A percentile compares a stretch with the other conserved stretches of the same genome.
Evolutionary conservation across 108 stramenopile genomes (phyloP).

Genomic region (Aurantiochytrium sp.): DNA sequence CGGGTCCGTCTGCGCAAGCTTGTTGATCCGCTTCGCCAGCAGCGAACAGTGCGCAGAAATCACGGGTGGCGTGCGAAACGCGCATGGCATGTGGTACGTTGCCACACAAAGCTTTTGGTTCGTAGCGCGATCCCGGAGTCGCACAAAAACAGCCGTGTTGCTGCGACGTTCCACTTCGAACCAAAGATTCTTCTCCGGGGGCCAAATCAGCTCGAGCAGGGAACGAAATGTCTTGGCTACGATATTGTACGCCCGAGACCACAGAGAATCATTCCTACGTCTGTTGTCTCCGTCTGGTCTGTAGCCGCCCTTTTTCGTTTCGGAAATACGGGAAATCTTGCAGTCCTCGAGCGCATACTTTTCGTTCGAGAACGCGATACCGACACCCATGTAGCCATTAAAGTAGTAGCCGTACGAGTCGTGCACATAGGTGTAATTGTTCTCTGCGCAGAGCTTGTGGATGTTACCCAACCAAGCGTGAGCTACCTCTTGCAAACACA

Average conservation of each 20-base stretch:
- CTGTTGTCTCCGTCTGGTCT: no score
- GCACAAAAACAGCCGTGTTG: slow-evolving; percentile 62
- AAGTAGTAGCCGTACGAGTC: slow-evolving; percentile 77
- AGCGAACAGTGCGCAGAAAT: slow-evolving; percentile 74
- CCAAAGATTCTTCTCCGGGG: slow-evolving; percentile 61
- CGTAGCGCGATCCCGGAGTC: slow-evolving; percentile 42
- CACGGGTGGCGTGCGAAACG: slow-evolving; percentile 68
- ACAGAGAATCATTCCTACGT: not conserved
- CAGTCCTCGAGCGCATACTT: slow-evolving; percentile 23
- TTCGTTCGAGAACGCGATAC: slow-evolving; percentile 59
- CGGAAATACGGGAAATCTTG: slow-evolving; percentile 29
- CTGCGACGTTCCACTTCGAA: slow-evolving; percentile 54
- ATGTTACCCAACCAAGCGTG: slow-evolving; percentile 34
- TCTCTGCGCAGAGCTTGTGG: slow-evolving; percentile 70
- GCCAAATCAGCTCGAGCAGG: not conserved
- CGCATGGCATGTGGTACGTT: slow-evolving; percentile 97
- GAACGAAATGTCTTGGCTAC: not conserved
- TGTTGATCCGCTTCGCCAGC: slow-evolving; percentile 47
- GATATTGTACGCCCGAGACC: not conserved
- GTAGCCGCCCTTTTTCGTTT: slow-evolving; percentile 33
- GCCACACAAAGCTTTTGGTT: slow-evolving; percentile 57
- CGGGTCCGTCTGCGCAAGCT: slow-evolving; percentile 32
- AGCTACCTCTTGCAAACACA: slow-evolving; percentile 50
- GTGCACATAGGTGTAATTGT: slow-evolving; percentile 75
- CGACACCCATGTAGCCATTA: slow-evolving; percentile 86